phyloP scores from a whole-genome alignment of 805 yeast genomes.

The Yarrowia divulgata region DNA sequence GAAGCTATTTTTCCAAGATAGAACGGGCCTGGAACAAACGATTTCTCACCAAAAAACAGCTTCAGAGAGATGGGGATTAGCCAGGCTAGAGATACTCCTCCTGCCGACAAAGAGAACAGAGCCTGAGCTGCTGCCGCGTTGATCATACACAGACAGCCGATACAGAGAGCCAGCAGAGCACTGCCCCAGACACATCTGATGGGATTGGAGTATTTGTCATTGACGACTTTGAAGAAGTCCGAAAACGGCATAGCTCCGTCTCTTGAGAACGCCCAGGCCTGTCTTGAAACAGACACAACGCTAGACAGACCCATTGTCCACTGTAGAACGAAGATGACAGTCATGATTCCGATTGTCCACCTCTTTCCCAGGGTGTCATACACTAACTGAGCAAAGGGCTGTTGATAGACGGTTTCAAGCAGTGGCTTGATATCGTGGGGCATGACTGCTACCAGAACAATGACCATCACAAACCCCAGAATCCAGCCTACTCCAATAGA shows the following conservation, averaged over 20 bases:
- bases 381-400: constrained; percentile 75
- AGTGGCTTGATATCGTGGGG: constrained; percentile 55
- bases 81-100: too few relatives aligned
- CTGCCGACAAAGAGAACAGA: constrained; percentile 67
- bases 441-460: constrained; percentile 62
- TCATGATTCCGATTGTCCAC: constrained; percentile 71
- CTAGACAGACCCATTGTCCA: constrained; percentile 71
- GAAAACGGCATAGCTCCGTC: constrained; percentile 77
- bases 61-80: too few relatives aligned
- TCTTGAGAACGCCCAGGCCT: constrained; percentile 75
- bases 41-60: too few relatives aligned
- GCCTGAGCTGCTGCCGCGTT: constrained; percentile 69
- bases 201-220: constrained; percentile 65
- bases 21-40: too few relatives aligned
- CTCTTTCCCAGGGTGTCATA: too few relatives aligned
- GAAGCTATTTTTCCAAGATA: too few relatives aligned
- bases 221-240: constrained; percentile 61
- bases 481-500: constrained; percentile 64
- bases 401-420: constrained; percentile 58
- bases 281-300: constrained; percentile 70
- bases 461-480: constrained; percentile 64
- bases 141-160: constrained; percentile 67
- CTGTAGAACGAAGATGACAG: constrained; percentile 64
- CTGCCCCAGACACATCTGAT: constrained; percentile 66
- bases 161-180: constrained; percentile 55